phyloP scores from a whole-genome alignment of 2,329 filamentous ascomycete species.

The Epichloe brachyelytri region DNA sequence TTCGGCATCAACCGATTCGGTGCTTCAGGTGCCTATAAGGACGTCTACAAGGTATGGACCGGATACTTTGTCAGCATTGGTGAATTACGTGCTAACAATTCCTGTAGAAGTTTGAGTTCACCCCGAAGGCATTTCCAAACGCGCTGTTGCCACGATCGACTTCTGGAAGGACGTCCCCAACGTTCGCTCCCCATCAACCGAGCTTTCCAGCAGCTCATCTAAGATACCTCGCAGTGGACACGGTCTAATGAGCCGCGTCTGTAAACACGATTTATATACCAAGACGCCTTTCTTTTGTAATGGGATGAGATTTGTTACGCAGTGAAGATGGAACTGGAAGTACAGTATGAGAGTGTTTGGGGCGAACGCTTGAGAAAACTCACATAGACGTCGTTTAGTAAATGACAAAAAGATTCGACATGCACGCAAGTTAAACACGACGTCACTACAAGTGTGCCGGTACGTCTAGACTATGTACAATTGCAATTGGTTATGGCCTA shows the following conservation, averaged over 20 bases:
- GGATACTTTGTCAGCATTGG: not conserved
- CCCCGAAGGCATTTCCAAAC: conserved; percentile 91
- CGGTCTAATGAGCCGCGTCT: not conserved
- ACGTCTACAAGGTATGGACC: conserved; percentile 74
- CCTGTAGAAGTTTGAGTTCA: conserved; percentile 94
- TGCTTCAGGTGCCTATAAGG: conserved; percentile 92
- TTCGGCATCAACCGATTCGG: conserved; percentile 99
- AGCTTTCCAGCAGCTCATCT: conserved; percentile 95
- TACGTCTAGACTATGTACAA: not conserved
- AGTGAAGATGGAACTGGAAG: conserved; percentile 15
- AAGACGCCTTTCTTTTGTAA: conserved; percentile 4
- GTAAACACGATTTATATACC: not conserved
- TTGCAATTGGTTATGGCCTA: not conserved
- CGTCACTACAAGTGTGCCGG: not conserved
- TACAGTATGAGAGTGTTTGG: conserved; percentile 11
- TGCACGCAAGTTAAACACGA: not conserved
- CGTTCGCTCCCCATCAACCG: conserved; percentile 89
- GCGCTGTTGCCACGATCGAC: conserved; percentile 78
- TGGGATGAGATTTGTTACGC: conserved; percentile 13
- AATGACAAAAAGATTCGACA: not conserved
- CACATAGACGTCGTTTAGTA: conserved; percentile 9
- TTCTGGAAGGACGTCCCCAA: conserved; percentile 94
- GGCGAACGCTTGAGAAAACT: conserved; percentile 7
- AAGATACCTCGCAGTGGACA: conserved; percentile 25
- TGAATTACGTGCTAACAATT: conserved; percentile 22